These are phyloP conservation scores for Gracilariopsis chorda DNA, from an alignment of 23 red algal species.

Conservation along the genomic window DNA sequence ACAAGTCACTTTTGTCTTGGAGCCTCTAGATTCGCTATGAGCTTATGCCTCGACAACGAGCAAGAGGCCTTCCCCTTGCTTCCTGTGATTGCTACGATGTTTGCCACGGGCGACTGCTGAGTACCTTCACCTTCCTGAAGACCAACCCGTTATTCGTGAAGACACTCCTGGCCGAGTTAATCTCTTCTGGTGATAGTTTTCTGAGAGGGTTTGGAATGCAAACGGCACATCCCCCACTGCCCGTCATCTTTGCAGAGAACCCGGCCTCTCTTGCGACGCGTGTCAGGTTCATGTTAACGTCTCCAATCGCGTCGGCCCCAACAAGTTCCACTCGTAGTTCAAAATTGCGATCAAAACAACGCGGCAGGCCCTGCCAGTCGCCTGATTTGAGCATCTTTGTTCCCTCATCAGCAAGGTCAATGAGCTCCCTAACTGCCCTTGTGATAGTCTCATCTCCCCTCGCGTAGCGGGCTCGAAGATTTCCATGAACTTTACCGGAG, in stretches of 20 bases:
- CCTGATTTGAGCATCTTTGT: neutral
- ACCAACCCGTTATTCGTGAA: slow-evolving; percentile 34
- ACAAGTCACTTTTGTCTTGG: too few species aligned
- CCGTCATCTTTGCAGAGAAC: slow-evolving; percentile 55
- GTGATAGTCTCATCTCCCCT: neutral
- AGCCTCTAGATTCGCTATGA: too few species aligned
- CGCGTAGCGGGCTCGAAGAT: neutral
- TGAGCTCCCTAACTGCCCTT: neutral
- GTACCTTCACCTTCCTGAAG: slow-evolving; percentile 34
- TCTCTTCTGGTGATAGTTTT: neutral
- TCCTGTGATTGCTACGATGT: neutral
- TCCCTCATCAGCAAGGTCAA: neutral
- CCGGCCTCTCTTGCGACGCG: slow-evolving; percentile 19
- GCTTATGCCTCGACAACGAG: too few species aligned
- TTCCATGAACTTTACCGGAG: slow-evolving; percentile 49
- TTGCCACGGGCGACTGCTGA: slow-evolving; percentile 3
- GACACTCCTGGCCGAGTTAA: neutral
- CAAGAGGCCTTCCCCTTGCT: neutral
- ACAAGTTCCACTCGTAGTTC: slow-evolving; percentile 38
- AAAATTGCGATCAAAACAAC: slow-evolving; percentile 48
- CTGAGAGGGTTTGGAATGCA: slow-evolving; percentile 47
- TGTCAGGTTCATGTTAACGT: slow-evolving; percentile 23
- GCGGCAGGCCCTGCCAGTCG: neutral
- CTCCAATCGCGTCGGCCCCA: neutral
- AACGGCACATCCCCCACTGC: slow-evolving; percentile 43